Evolutionary conservation across 139 green algal genomes (phyloP), one percentile per base, ranked within the genome.

Genomic region (Gonium pectorale): DNA sequence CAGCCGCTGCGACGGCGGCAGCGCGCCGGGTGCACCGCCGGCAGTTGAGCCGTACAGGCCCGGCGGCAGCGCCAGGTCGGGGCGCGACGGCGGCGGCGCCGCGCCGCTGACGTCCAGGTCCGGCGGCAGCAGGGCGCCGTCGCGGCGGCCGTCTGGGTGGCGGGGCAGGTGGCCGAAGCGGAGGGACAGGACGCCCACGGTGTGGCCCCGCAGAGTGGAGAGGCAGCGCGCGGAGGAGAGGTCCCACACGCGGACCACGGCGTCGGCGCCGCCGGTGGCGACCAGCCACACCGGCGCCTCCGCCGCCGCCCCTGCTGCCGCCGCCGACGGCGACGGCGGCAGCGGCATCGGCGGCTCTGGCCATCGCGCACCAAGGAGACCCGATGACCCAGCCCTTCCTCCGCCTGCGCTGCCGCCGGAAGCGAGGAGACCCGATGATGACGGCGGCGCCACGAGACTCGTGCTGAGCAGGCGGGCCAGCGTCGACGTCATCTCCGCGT

Each of bases 241-340:
- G 49, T 78, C 49, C 79, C 79, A 85, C 43, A 85, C 79, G 1
- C 79, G 64, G 43, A 85, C 79, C n/a, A 78, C 56, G 8, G 64
- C 79, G 79, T 85, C 79, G 22, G 79, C 79, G 64, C 79, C 79
- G 22, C 79, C 79, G 2, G 79, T 85, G 35, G 79, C 79, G n/a
- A 77, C 79, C 64, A 85, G 64, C 64, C 64, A 83, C 44, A 63
- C 43, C 2, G 77, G 77, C 60, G 73, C 62, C n/a, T 33, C 38
- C n/a, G n/a, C n/a, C n/a, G n/a, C n/a, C n/a, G n/a, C n/a, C n/a
- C n/a, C n/a, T n/a, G n/a, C n/a, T n/a, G n/a, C n/a, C n/a, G n/a
- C n/a, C n/a, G n/a, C n/a, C 31, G 38, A 21, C 77, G 31, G 60
- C 43, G 11, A 43, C 33, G 19, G 26, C 60, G 0, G 77, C 60